Evolutionary conservation across 148 eudicot species (phyloP).

Genomic region (Drosera capensis): DNA sequence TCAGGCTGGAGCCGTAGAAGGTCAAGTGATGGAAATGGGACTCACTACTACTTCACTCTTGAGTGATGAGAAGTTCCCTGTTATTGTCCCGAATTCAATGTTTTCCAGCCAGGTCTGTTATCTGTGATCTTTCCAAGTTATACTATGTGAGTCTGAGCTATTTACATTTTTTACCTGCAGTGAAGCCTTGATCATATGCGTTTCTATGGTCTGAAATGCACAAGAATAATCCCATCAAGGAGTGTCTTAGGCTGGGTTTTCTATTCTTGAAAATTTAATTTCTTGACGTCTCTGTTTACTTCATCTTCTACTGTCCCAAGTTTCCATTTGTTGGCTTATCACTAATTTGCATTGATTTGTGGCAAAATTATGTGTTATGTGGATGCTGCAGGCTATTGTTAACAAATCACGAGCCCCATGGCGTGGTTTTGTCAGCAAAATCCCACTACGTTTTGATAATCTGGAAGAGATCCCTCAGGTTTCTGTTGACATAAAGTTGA

Average conservation of each 20-base stretch:
- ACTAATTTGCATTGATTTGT: not conserved
- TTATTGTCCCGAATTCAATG: slow-evolving; percentile 79
- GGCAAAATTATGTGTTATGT: not conserved
- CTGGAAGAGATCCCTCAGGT: slow-evolving; percentile 55
- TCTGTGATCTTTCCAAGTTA: too few relatives aligned
- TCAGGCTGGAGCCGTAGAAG: slow-evolving; percentile 98
- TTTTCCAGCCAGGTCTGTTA: slow-evolving; percentile 84
- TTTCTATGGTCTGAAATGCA: too few relatives aligned
- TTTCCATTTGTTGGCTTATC: too few relatives aligned
- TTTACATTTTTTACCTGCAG: too few relatives aligned
- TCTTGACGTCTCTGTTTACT: too few relatives aligned
- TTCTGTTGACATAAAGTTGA: slow-evolving; percentile 59
- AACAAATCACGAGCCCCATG: slow-evolving; percentile 88
- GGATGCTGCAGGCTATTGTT: slow-evolving; percentile 51
- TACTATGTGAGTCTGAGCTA: too few relatives aligned
- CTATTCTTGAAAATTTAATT: too few relatives aligned
- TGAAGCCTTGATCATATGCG: too few relatives aligned
- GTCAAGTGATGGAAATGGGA: slow-evolving; percentile 96
- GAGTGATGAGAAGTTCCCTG: slow-evolving; percentile 77
- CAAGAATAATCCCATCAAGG: too few relatives aligned
- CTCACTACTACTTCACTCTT: slow-evolving; percentile 70
- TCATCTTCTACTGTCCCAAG: too few relatives aligned
- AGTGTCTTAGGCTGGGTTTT: too few relatives aligned
- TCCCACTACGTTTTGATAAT: slow-evolving; percentile 57
- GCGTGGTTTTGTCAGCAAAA: slow-evolving; percentile 52